Evolutionary conservation across 805 yeast genomes (phyloP), one percentile per base, ranked within the genome.

Genomic region (Suhomyces emberorum): DNA sequence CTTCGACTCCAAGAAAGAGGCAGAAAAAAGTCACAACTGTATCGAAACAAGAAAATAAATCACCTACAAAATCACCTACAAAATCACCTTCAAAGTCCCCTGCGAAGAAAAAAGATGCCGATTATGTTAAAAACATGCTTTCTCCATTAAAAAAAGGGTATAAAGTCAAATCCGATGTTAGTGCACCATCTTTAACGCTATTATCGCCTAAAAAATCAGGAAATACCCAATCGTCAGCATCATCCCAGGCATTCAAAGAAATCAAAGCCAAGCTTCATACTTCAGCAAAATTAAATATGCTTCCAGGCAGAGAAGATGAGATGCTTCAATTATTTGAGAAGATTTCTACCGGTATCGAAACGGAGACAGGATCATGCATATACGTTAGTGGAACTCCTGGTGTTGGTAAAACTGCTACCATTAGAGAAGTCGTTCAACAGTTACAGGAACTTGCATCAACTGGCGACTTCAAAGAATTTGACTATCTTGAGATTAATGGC

Each of bases 371-470:
- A 0, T 75, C 89, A 6, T 87, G 96, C 46, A 61, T 93, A 4
- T 93, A 89, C 54, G 79, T 93, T 8, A 87, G 96, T 59, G 99
- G 99, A 3, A 88, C 96, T 0, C 98, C 99, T 0, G 99, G 99
- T 7, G 91, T 95, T 2, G 98, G 98, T 9, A 93, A 93, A 55
- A 91, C 98, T 0, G 93, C 95, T 3, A 91, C 98, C 0, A 80
- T 91, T 2, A 65, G 95, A 37, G 95, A 88, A 51, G 97, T 85
- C 0, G 74, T 93, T 17, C 72, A 77, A 22, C 88, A 83, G 49
- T 60, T 93, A 23, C 70, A 74, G 29, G 57, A 65, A 42, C 41
- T 51, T 9, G 51, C 51, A 25, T 44, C 30, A 25, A 46, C 32
- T 27, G 57, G 54, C 8, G 63, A 57, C 30, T 37, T 63, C 21